These are phyloP conservation scores for Trichothecium roseum DNA, from an alignment of 2,329 filamentous ascomycete species.

Conservation along the genomic window DNA sequence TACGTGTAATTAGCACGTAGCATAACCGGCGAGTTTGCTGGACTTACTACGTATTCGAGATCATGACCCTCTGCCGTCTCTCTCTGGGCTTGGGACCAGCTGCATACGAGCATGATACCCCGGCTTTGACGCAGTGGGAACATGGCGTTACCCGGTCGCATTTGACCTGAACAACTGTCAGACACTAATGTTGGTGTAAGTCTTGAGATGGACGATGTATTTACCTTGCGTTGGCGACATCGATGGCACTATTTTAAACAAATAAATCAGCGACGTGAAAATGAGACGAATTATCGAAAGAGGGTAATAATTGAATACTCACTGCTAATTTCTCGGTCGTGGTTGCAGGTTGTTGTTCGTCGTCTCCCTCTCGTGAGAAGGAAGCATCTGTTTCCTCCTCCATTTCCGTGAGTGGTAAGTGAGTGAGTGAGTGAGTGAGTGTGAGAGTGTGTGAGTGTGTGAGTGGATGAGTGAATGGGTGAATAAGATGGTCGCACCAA, in stretches of 20 bases:
- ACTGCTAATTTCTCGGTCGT: slow-evolving; percentile 1
- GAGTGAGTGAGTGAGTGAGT: too few species aligned
- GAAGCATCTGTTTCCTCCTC: neutral
- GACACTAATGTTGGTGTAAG: neutral
- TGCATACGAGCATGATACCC: slow-evolving; percentile 5
- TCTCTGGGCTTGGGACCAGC: slow-evolving; percentile 6
- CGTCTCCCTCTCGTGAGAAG: neutral
- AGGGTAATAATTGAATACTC: neutral
- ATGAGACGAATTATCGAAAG: too few species aligned
- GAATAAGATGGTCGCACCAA: too few species aligned
- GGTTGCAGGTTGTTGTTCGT: neutral
- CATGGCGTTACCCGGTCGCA: slow-evolving; percentile 8
- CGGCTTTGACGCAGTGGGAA: slow-evolving; percentile 6
- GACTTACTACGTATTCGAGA: slow-evolving; percentile 10
- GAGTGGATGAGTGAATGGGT: too few species aligned
- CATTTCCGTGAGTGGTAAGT: neutral
- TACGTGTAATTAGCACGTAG: too few species aligned
- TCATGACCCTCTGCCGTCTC: slow-evolving; percentile 8
- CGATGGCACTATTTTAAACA: slow-evolving; percentile 2
- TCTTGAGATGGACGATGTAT: neutral
- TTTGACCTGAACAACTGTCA: slow-evolving; percentile 6
- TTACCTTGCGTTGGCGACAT: slow-evolving; percentile 4
- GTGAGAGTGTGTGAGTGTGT: too few species aligned
- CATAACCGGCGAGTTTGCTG: neutral
- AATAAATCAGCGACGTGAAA: neutral